phyloP scores from a whole-genome alignment of 768 basidiomycete genomes.

The Sporobolomyces roseus region DNA sequence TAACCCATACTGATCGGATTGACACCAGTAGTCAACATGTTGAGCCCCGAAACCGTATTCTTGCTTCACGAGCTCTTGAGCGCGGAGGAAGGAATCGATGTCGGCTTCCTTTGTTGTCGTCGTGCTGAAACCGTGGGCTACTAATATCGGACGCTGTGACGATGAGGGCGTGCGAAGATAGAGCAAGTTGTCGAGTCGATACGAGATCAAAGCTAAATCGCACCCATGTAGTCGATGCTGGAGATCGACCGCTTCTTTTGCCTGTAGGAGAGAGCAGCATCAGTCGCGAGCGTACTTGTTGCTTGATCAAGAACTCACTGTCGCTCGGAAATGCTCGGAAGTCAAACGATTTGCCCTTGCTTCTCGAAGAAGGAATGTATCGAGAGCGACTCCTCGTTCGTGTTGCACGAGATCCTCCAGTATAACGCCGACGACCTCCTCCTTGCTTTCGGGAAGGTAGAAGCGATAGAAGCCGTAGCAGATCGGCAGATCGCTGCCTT shows the following conservation, averaged over 20 bases:
- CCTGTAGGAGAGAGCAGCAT: not conserved
- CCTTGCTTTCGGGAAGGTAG: not conserved
- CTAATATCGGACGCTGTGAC: not conserved
- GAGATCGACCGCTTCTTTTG: not conserved
- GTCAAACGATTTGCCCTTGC: not conserved
- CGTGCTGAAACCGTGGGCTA: not conserved
- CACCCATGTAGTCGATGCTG: not conserved
- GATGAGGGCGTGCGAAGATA: not conserved
- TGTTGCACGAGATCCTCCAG: slow-evolving; percentile 16
- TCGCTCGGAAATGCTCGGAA: not conserved
- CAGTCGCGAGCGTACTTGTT: not conserved
- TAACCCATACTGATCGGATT: not conserved
- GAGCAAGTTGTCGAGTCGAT: not conserved
- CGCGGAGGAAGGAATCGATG: no score
- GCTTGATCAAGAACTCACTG: not conserved
- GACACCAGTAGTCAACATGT: not conserved
- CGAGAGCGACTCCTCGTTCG: not conserved
- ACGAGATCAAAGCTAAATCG: not conserved
- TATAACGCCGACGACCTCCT: not conserved
- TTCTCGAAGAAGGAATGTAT: not conserved
- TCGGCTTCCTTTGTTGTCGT: not conserved
- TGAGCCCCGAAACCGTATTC: not conserved
- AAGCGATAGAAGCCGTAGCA: slow-evolving; percentile 27
- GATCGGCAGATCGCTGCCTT: slow-evolving; percentile 16
- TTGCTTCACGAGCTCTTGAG: no score